phyloP scores from a whole-genome alignment of 1,284 basidiomycete species.

The Sanghuangporus weigelae region DNA sequence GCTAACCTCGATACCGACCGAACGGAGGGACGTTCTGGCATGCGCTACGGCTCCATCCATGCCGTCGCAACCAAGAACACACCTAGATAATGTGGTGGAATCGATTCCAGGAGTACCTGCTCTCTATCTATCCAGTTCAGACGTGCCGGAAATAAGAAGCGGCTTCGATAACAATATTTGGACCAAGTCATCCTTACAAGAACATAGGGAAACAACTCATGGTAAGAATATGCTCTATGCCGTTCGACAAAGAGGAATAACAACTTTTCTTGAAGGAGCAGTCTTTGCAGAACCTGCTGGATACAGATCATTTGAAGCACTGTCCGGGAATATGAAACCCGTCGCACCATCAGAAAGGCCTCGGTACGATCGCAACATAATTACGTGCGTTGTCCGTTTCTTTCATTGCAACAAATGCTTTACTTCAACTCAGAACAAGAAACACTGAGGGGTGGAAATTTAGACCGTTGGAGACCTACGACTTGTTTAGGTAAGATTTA shows the following conservation, averaged over 20 bases:
- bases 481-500: neutral
- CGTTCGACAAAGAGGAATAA: too few relatives aligned
- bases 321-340: neutral
- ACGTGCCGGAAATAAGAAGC: neutral
- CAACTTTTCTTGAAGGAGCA: too few relatives aligned
- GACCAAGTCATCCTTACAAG: too few relatives aligned
- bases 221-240: too few relatives aligned
- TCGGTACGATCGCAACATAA: slow-evolving; percentile 5
- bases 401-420: neutral
- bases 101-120: neutral
- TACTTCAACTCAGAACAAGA: neutral
- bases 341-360: neutral
- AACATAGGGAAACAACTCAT: too few relatives aligned
- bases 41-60: neutral
- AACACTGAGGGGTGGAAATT: neutral
- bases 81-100: neutral
- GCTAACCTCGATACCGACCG: neutral
- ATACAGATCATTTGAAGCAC: neutral
- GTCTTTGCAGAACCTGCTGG: neutral
- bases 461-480: neutral
- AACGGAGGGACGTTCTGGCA: neutral
- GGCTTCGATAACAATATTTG: neutral
- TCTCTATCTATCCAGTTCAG: neutral
- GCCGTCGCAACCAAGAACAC: neutral
- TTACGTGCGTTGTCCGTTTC: neutral